These are phyloP conservation scores for Aspergillus japonicus DNA, from an alignment of 2,329 filamentous ascomycete species.

Conservation along the genomic window DNA sequence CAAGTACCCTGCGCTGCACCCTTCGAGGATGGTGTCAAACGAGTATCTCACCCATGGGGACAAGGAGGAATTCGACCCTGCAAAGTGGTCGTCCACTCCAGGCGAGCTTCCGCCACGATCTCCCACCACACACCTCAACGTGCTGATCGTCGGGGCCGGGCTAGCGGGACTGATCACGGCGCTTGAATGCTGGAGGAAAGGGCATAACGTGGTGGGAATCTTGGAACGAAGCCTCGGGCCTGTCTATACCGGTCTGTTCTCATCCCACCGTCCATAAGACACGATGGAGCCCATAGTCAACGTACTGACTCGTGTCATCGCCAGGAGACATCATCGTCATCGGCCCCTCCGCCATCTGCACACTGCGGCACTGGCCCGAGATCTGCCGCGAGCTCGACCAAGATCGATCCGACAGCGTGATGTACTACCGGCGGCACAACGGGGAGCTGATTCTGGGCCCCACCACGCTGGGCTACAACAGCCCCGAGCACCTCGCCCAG, in stretches of 20 bases:
- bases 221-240: conserved; percentile 20
- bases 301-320: background rate
- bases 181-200: conserved; percentile 31
- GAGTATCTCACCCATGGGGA: background rate
- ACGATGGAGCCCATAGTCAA: too few relatives aligned
- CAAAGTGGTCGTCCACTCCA: background rate
- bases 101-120: conserved; percentile 8
- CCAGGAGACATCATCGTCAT: conserved; percentile 14
- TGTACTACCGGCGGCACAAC: background rate
- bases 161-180: conserved; percentile 27
- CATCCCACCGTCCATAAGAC: too few relatives aligned
- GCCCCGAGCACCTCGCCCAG: conserved; percentile 10
- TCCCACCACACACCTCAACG: conserved; percentile 18
- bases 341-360: conserved; percentile 11
- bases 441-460: conserved; percentile 13
- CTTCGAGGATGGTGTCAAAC: background rate
- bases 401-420: too few relatives aligned
- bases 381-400: conserved; percentile 12
- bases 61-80: background rate
- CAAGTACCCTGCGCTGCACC: too few relatives aligned
- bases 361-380: conserved; percentile 17
- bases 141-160: conserved; percentile 29
- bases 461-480: conserved; percentile 7
- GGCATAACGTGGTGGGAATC: conserved; percentile 26
- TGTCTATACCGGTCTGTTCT: conserved; percentile 4